Conservation (phyloP, 179 eudicot genomes). For the Camellia oleifera region DNA sequence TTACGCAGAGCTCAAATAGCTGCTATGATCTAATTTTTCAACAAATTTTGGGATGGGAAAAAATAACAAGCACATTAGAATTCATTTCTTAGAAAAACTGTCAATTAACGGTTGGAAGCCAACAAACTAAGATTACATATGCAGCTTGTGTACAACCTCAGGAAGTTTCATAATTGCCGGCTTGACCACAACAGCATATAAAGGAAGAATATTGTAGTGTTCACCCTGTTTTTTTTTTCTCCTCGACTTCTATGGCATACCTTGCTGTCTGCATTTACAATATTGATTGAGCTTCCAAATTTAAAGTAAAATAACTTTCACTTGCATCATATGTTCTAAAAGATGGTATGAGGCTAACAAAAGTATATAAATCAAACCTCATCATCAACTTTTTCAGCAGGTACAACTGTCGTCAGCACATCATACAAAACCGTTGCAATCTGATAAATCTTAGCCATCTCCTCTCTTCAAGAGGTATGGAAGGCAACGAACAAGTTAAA, state of each 20-base stretch:
- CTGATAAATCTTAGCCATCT: constrained; percentile 93
- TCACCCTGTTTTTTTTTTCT: constrained; percentile 65
- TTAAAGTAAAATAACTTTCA: constrained; percentile 2
- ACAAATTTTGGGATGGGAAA: not conserved
- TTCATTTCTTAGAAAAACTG: not conserved
- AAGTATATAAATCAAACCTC: constrained; percentile 50
- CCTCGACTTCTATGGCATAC: constrained; percentile 87
- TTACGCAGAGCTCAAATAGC: constrained; percentile 71
- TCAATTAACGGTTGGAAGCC: not conserved
- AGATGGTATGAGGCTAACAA: not conserved
- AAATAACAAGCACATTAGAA: not conserved
- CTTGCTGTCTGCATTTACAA: constrained; percentile 53
- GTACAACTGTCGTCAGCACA: constrained; percentile 78
- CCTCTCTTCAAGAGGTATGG: constrained; percentile 62
- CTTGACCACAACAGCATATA: constrained; percentile 69
- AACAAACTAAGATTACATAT: constrained; percentile 12
- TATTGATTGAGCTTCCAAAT: constrained; percentile 15
- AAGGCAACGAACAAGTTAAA: constrained; percentile 9
- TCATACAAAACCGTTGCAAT: constrained; percentile 95
- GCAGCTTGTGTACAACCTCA: constrained; percentile 53
- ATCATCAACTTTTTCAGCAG: constrained; percentile 51
- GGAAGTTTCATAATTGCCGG: constrained; percentile 96
- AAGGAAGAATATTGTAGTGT: constrained; percentile 91
- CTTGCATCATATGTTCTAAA: not conserved
- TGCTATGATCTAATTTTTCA: constrained; percentile 62